A percentile compares a stretch with the other conserved stretches of the same genome.
phyloP scores from a whole-genome alignment of 257 asterid genomes.

The Nicotiana otophora region DNA sequence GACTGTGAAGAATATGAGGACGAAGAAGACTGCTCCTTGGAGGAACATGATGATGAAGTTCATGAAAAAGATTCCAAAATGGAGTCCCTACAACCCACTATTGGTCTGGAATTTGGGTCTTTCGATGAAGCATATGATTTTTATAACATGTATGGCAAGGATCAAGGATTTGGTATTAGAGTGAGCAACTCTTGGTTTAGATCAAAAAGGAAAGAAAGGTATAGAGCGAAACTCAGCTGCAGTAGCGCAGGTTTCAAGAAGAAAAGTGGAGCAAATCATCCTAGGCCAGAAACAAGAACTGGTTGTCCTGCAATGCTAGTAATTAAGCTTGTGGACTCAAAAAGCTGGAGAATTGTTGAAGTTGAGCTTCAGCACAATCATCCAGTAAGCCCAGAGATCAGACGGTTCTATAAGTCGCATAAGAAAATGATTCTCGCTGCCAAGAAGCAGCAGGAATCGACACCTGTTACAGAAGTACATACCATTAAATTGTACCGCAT shows the following conservation, averaged over 20 bases:
- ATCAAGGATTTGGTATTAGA: conserved; percentile 57
- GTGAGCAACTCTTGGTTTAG: conserved; percentile 68
- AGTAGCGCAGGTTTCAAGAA: conserved; percentile 65
- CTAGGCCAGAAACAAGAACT: conserved; percentile 61
- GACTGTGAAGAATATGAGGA: conserved; percentile 40
- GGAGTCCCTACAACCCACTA: conserved; percentile 27
- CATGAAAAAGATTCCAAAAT: conserved; percentile 23
- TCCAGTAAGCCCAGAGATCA: conserved; percentile 47
- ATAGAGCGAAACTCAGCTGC: conserved; percentile 61
- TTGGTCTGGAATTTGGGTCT: conserved; percentile 54
- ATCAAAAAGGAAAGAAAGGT: conserved; percentile 55
- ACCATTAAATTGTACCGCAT: conserved; percentile 48
- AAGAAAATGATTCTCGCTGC: conserved; percentile 50
- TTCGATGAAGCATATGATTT: conserved; percentile 54
- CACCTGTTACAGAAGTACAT: conserved; percentile 44
- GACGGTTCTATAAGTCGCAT: conserved; percentile 56
- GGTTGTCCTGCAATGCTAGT: conserved; percentile 63
- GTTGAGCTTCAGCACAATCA: conserved; percentile 58
- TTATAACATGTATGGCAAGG: conserved; percentile 52
- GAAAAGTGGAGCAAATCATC: conserved; percentile 51
- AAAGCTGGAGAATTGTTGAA: conserved; percentile 53
- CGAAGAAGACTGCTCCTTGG: conserved; percentile 30
- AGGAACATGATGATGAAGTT: conserved; percentile 24
- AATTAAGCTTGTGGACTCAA: conserved; percentile 49
- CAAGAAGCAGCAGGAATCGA: conserved; percentile 23